phyloP scores from a whole-genome alignment of 768 basidiomycete species.

The Tylopilus sp. region DNA sequence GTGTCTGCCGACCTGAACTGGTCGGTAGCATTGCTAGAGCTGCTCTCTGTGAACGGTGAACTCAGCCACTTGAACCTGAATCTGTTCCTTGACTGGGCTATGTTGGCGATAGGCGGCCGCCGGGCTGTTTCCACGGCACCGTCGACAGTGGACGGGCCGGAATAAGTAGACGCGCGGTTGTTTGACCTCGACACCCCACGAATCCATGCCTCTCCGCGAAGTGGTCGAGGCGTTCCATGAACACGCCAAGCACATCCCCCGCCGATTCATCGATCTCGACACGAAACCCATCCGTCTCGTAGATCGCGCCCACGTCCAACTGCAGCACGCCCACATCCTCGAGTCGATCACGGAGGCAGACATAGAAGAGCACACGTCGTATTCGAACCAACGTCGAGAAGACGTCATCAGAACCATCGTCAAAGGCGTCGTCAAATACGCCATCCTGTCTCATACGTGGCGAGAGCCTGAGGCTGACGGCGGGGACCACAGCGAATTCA shows the following conservation, averaged over 20 bases:
- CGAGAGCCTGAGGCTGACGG: no score
- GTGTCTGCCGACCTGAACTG: no score
- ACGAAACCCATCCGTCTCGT: neutral
- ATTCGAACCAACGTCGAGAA: neutral
- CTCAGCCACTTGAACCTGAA: no score
- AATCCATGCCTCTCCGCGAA: constrained; percentile 4
- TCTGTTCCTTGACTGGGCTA: no score
- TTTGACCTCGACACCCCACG: no score
- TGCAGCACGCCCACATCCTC: neutral
- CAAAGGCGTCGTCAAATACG: constrained; percentile 1
- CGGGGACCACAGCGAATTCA: no score
- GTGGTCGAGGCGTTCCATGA: constrained; percentile 3
- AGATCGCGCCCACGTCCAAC: neutral
- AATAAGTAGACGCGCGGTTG: no score
- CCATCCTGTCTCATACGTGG: constrained; percentile 4
- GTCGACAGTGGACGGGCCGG: no score
- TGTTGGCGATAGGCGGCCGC: no score
- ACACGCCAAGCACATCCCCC: neutral
- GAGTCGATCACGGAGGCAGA: constrained; percentile 8
- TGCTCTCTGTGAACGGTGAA: no score
- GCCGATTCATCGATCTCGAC: neutral
- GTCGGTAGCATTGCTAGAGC: no score
- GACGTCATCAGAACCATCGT: constrained; percentile 1
- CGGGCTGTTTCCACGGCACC: no score
- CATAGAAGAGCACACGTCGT: constrained; percentile 1